Evolutionary conservation across 805 yeast genomes (phyloP), one percentile per base, ranked within the genome.

Genomic region (Kazachstania psychrophila): DNA sequence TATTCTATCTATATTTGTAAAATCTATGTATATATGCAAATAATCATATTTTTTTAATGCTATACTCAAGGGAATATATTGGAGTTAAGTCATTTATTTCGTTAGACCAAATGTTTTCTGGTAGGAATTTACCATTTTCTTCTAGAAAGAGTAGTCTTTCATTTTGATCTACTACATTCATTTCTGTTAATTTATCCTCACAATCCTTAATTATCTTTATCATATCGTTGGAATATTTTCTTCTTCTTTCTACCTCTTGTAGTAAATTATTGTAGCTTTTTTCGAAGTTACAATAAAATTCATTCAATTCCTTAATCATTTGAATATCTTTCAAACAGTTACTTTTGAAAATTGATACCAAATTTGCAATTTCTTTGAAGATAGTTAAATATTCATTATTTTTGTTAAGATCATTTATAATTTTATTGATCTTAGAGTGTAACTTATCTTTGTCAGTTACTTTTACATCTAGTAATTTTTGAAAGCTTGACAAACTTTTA

Each of bases 111-210:
- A 74, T 56, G 41, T 72, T 72, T 31, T 56, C 62, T 0, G 88
- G 88, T 11, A 79, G 56, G 43, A 56, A 79, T 28, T 69, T 70
- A 0, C 78, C 79, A 54, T 76, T 65, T 5, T 58, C 51, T 2
- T 51, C 44, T 31, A 75, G 43, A 44, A 79, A 79, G 9, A 48
- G 37, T 14, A 60, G 48, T 28, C 83, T 60, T 10, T 56, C 50
- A 1, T 49, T 51, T 25, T 54, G 50, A 42, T 79, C 87, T 2
- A 68, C 65, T 4, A 54, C 49, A 34, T 66, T 63, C 4, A 73
- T 46, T 4, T 49, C 37, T 12, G 59, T 45, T 12, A 79, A 48
- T 31, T 64, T 61, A 0, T 46, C 31, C 33, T 68, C 59, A 44
- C 79, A 67, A 1, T 63, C 63, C 6, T 60, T 52, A 2, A 75